These are phyloP conservation scores for Dichotomopilus funicola DNA, from an alignment of 2,329 filamentous ascomycete species.

Conservation along the genomic window DNA sequence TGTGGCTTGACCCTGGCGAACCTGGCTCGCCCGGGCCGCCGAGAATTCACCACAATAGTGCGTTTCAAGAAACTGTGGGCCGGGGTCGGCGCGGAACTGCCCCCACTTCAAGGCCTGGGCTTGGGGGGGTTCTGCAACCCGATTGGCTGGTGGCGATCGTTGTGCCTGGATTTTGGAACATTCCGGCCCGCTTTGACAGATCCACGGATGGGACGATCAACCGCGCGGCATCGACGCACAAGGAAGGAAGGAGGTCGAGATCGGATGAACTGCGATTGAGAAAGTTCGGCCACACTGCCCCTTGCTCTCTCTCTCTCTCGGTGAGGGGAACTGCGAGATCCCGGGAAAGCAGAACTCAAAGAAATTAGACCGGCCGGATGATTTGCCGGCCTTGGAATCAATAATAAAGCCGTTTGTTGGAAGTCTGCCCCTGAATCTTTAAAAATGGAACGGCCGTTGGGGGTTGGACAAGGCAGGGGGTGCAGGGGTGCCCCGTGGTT, in stretches of 20 bases:
- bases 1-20: slow-evolving; percentile 8
- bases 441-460: too few species aligned
- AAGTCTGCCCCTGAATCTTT: too few species aligned
- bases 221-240: not conserved
- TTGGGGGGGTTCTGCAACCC: not conserved
- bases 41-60: slow-evolving; percentile 1
- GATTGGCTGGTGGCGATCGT: slow-evolving; percentile 4
- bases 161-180: slow-evolving; percentile 1
- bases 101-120: not conserved
- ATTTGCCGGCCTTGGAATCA: too few species aligned
- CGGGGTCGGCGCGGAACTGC: not conserved
- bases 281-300: not conserved
- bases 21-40: too few species aligned
- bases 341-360: too few species aligned
- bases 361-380: too few species aligned
- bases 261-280: not conserved
- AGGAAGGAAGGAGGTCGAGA: not conserved
- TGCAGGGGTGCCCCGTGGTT: too few species aligned
- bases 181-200: not conserved
- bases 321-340: too few species aligned
- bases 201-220: slow-evolving; percentile 6
- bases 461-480: too few species aligned
- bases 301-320: too few species aligned
- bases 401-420: too few species aligned
- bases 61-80: slow-evolving; percentile 3